A percentile compares a stretch with the other conserved stretches of the same genome.
These are phyloP conservation scores for Backusella parvicylindrica DNA, from an alignment of 192 early-diverging fungal species.

Conservation along the genomic window DNA sequence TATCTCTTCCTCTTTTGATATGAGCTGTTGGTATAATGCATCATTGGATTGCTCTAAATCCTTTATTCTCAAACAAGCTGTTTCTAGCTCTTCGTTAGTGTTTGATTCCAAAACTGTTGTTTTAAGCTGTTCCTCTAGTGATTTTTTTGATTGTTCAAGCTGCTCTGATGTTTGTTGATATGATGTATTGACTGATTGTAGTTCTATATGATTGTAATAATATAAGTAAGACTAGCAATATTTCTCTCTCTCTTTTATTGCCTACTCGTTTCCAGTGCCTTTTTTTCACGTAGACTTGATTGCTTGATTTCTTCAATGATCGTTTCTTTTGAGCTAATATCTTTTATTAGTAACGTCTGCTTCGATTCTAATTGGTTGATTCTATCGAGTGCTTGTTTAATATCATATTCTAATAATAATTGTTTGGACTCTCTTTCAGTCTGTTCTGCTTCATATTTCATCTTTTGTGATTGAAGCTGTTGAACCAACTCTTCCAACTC, in stretches of 20 bases:
- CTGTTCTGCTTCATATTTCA: constrained; percentile 13
- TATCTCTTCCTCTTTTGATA: constrained; percentile 5
- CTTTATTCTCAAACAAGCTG: background rate
- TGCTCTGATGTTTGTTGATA: background rate
- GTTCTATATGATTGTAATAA: background rate
- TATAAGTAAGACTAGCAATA: background rate
- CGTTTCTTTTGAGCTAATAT: background rate
- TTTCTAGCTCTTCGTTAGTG: background rate
- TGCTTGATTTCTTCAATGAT: background rate
- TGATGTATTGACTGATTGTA: background rate
- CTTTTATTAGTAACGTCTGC: background rate
- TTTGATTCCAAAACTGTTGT: background rate
- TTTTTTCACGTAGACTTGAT: constrained; percentile 14
- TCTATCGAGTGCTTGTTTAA: constrained; percentile 26
- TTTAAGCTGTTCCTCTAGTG: background rate
- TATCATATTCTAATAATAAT: constrained; percentile 30
- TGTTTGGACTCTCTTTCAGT: constrained; percentile 17
- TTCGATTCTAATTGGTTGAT: constrained; percentile 32
- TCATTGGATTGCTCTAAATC: background rate
- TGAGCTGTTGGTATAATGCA: background rate
- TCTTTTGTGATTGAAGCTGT: constrained; percentile 29
- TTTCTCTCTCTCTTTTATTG: background rate
- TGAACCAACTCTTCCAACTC: constrained; percentile 28
- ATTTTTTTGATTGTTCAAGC: background rate
- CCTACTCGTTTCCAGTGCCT: background rate